Percentiles rank a stretch among this genome's conserved stretches.
Conservation (phyloP, 2,329 filamentous ascomycete species). For the Xylariaceae sp. region DNA sequence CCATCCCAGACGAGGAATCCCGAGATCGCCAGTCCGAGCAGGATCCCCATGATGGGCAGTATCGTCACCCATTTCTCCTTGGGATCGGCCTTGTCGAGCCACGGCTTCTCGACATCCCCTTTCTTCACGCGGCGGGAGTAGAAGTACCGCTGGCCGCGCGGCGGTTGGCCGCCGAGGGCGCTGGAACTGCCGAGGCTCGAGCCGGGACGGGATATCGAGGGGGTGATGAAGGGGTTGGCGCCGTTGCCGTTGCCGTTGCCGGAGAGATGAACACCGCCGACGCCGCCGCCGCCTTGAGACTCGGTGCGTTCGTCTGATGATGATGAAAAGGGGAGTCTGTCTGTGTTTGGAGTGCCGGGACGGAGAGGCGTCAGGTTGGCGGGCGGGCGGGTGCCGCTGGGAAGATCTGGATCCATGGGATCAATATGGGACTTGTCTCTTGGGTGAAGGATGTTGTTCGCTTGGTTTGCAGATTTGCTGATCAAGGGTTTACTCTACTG, state of each 20-base stretch:
- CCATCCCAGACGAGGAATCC: constrained; percentile 74
- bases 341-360: constrained; percentile 39
- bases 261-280: too few species aligned
- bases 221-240: constrained; percentile 44
- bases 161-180: constrained; percentile 33
- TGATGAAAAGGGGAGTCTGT: constrained; percentile 38
- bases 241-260: neutral
- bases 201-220: constrained; percentile 38
- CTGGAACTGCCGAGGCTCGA: constrained; percentile 45
- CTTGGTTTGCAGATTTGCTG: neutral
- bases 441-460: neutral
- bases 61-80: constrained; percentile 85
- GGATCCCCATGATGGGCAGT: constrained; percentile 65
- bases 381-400: constrained; percentile 17
- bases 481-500: neutral
- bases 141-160: constrained; percentile 54
- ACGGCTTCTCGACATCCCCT: constrained; percentile 69
- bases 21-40: constrained; percentile 61
- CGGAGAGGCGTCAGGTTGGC: constrained; percentile 37
- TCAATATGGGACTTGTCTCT: neutral
- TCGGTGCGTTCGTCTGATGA: constrained; percentile 35
- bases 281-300: constrained; percentile 14
- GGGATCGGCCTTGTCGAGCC: constrained; percentile 66
- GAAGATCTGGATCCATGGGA: constrained; percentile 23
- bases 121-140: constrained; percentile 68